Base-by-base conservation (phyloP, 2,329 filamentous ascomycete species). In the Plenodomus lindquistii region DNA sequence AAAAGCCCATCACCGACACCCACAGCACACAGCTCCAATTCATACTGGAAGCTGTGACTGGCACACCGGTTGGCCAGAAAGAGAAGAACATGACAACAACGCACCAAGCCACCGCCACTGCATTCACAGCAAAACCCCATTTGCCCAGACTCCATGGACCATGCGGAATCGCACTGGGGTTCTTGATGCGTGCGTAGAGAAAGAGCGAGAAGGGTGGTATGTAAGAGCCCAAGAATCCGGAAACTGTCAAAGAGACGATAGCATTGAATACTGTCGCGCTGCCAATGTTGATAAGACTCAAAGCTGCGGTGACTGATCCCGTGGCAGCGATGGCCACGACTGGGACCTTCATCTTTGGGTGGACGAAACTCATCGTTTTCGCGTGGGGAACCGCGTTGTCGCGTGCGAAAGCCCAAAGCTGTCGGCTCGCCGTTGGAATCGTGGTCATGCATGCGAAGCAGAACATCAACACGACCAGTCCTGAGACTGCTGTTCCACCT, bases 321-420 rank as follows among this genome's bases (percentile, higher is more conserved):
- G 60, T 61, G 16, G 49, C 40, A 4, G 31, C 44, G 17, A 64
- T 50, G 9, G 50, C 46, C 7, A 51, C 40, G 3, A 61, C 3
- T 2, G 61, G 61, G 6, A 66, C 55, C 17, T 62, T 58, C 42
- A 54, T 51, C 11, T 29, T 40, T 13, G 49, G 44, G 8, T 57
- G 40, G 2, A 65, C 57, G 16, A 50, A 48, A 15, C 22, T 38
- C 15, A 64, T 44, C 6, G 50, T 19, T 21, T 21, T 47, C 20
- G 47, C 54, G 19, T 42, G 54, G 11, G 61, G 82, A 75, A 46
- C 77, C 22, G 52, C 59, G 27, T 44, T 36, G 44, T 62, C 59
- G 3, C 53, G 39, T 2, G 59, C 57, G 10, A 62, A 62, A 13
- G 66, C 62, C 48, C 63, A 62, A 5, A 62, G 48, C 40, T 67